These are phyloP conservation scores for Fusarium foetens DNA, from an alignment of 2,329 filamentous ascomycete genomes.

Conservation along the genomic window DNA sequence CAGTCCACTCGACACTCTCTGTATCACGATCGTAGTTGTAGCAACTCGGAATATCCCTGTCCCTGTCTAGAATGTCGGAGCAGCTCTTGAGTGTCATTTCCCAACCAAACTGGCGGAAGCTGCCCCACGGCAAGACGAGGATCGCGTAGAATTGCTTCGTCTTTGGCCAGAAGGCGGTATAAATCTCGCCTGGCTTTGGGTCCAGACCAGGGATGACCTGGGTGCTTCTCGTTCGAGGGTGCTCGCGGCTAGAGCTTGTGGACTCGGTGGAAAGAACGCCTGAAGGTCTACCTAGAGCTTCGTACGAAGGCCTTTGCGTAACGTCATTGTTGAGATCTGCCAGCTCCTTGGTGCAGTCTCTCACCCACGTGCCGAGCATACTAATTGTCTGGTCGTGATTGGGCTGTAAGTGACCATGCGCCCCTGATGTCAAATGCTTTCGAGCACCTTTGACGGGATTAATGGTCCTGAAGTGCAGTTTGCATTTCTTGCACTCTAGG, in stretches of 20 bases:
- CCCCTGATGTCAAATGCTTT: not conserved
- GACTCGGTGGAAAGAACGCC: not conserved
- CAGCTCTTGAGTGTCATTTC: not conserved
- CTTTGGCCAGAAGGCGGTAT: not conserved
- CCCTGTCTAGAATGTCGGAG: too few relatives aligned
- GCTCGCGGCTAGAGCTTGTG: too few relatives aligned
- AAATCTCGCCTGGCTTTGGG: constrained; percentile 12
- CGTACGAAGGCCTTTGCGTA: not conserved
- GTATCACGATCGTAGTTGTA: not conserved
- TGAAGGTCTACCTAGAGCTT: not conserved
- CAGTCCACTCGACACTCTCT: not conserved
- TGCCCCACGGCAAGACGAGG: not conserved
- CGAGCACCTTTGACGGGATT: not conserved
- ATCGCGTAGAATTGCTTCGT: not conserved
- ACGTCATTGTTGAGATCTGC: constrained; percentile 2
- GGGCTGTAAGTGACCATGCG: not conserved
- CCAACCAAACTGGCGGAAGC: not conserved
- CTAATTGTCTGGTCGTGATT: not conserved
- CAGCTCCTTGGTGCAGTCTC: not conserved
- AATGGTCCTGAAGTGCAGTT: not conserved
- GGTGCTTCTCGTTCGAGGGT: not conserved
- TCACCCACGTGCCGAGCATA: constrained; percentile 9
- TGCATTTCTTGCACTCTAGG: not conserved
- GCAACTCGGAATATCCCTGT: not conserved
- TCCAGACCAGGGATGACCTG: not conserved